Evolutionary conservation across 2,329 filamentous ascomycete genomes (phyloP), one percentile per base, ranked within the genome.

Genomic region (Epichloe aotearoae): DNA sequence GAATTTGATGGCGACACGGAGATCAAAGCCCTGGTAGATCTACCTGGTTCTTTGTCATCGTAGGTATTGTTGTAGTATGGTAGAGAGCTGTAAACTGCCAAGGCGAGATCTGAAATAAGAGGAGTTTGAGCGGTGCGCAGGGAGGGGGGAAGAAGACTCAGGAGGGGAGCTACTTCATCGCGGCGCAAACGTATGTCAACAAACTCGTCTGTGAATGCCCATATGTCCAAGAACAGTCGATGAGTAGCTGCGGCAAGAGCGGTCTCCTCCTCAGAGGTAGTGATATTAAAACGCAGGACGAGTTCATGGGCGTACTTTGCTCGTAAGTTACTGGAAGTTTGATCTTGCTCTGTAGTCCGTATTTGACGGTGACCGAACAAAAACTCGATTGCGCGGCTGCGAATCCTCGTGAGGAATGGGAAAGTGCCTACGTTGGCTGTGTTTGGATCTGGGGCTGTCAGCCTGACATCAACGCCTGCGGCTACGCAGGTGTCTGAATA

Each of bases 241-340:
- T 85, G 76, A 1, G 83, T 76, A 3, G 88, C 88, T 51, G 85
- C 77, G n/a, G 82, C 76, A 51, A 95, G 71, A 1, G 83, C 83
- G 36, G 70, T 67, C 52, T 86, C 83, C 61, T 95, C 86, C 19
- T 81, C 75, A 3, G 74, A 66, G 26, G 77, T 82, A 54, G 77
- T 82, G 50, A 96, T 71, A 61, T 85, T 88, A 74, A 97, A 96
- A 39, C 93, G 83, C 55, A 97, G 71, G 15, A 98, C 88, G n/a
- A 95, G 75, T 66, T 96, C 83, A 55, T 84, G 79, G 54, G 81
- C 80, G 64, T 95, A 95, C 55, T 70, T 69, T 30, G 62, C 68
- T 30, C 70, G 64, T 30, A 70, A 55, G 45, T 59, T 64, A 52
- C 57, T 63, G 55, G 59, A 56, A 60, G 54, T 50, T 60, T 36